Percentiles rank a stretch among this genome's conserved stretches.
Conservation (phyloP, 106 monocot species). For the Acanthochlamys bracteata region DNA sequence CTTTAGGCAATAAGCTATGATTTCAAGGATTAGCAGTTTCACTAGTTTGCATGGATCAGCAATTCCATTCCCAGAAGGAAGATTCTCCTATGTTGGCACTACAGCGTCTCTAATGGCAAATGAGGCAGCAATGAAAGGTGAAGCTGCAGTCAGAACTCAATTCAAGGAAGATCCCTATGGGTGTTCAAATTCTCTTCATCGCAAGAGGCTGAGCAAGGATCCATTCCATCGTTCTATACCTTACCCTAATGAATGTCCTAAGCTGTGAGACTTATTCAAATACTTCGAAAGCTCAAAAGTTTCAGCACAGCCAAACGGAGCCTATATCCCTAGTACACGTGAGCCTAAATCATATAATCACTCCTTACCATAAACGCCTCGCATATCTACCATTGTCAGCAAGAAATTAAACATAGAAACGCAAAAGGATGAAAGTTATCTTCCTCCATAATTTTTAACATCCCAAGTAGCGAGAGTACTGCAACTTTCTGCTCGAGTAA, state of each 20-base stretch:
- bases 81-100: conserved; percentile 76
- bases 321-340: too few species aligned
- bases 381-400: too few species aligned
- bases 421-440: too few species aligned
- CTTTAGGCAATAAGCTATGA: conserved; percentile 93
- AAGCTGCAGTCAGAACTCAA: conserved; percentile 66
- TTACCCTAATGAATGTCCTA: conserved; percentile 86
- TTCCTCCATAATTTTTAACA: too few species aligned
- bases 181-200: conserved; percentile 54
- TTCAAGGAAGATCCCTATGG: conserved; percentile 83
- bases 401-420: too few species aligned
- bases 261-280: conserved; percentile 62
- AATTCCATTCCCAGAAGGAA: conserved; percentile 68
- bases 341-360: too few species aligned
- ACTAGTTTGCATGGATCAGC: conserved; percentile 66
- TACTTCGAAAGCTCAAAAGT: too few species aligned
- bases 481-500: too few species aligned
- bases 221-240: conserved; percentile 81
- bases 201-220: conserved; percentile 73
- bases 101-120: conserved; percentile 42
- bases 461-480: too few species aligned
- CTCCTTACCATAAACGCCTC: too few species aligned
- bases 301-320: too few species aligned
- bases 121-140: conserved; percentile 61
- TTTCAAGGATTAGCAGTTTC: conserved; percentile 90